A percentile compares a stretch with the other conserved stretches of the same genome.
These are phyloP conservation scores for Geranium rotundifolium DNA, from an alignment of 345 rosid genomes.

Conservation along the genomic window DNA sequence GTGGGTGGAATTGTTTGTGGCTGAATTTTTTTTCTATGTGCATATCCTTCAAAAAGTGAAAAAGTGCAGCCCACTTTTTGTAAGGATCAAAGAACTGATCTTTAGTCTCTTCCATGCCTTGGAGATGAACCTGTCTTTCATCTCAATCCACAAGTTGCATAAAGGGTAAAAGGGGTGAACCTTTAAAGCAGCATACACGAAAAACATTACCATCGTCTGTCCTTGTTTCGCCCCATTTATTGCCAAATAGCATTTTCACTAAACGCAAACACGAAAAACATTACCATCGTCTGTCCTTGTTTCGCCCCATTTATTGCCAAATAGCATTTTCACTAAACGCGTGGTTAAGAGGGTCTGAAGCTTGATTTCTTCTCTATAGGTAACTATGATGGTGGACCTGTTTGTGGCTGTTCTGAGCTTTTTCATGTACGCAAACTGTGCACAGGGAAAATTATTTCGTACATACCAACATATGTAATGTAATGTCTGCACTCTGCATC, in stretches of 20 bases:
- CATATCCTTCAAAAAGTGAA: slow-evolving; percentile 10
- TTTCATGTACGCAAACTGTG: background rate
- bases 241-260: no score
- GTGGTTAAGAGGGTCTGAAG: background rate
- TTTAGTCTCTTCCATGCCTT: background rate
- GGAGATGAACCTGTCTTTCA: slow-evolving; percentile 1
- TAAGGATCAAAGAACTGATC: slow-evolving; percentile 3
- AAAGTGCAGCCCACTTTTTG: slow-evolving; percentile 10
- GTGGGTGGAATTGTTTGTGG: background rate
- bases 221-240: no score
- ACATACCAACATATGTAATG: no score
- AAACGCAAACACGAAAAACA: no score
- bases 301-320: no score
- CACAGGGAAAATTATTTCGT: background rate
- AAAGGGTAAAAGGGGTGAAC: background rate
- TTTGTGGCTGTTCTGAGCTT: background rate
- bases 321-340: no score
- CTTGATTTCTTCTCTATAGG: background rate
- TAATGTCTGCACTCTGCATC: no score
- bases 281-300: no score
- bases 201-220: no score
- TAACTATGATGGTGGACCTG: background rate
- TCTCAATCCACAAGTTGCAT: background rate
- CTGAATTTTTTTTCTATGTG: background rate
- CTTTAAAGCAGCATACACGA: background rate